Evolutionary conservation across 2,329 filamentous ascomycete species (phyloP).

Genomic region (Beauveria asiatica): DNA sequence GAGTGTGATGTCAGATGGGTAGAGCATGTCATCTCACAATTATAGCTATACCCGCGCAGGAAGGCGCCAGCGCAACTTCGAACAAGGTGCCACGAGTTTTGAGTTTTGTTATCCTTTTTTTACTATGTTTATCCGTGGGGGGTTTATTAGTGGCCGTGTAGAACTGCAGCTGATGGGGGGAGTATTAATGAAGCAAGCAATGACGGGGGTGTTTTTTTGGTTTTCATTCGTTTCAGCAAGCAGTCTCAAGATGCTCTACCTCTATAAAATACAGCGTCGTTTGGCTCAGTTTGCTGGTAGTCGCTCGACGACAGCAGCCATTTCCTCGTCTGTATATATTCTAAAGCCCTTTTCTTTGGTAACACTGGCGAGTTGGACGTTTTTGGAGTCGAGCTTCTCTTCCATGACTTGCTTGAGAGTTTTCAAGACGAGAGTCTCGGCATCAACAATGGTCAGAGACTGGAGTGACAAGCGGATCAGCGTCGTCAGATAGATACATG

Average conservation of each 20-base stretch:
- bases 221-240: conserved; percentile 5
- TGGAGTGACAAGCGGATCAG: conserved; percentile 22
- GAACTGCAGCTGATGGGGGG: neutral
- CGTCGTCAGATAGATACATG: neutral
- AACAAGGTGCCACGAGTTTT: neutral
- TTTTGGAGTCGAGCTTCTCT: conserved; percentile 98
- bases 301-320: conserved; percentile 84
- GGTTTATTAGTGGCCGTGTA: neutral
- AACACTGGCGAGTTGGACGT: conserved; percentile 94
- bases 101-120: neutral
- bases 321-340: conserved; percentile 97
- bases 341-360: conserved; percentile 97
- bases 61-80: neutral
- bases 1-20: neutral
- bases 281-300: conserved; percentile 54
- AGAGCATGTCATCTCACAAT: neutral
- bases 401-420: conserved; percentile 99
- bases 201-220: neutral
- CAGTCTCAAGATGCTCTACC: conserved; percentile 7
- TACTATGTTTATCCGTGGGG: neutral
- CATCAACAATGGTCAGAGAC: conserved; percentile 85
- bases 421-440: conserved; percentile 92
- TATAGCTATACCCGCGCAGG: neutral
- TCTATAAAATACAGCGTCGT: conserved; percentile 13
- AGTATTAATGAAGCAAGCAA: conserved; percentile 4